phyloP scores from a whole-genome alignment of 306 rosid species.

The Albizia julibrissin region DNA sequence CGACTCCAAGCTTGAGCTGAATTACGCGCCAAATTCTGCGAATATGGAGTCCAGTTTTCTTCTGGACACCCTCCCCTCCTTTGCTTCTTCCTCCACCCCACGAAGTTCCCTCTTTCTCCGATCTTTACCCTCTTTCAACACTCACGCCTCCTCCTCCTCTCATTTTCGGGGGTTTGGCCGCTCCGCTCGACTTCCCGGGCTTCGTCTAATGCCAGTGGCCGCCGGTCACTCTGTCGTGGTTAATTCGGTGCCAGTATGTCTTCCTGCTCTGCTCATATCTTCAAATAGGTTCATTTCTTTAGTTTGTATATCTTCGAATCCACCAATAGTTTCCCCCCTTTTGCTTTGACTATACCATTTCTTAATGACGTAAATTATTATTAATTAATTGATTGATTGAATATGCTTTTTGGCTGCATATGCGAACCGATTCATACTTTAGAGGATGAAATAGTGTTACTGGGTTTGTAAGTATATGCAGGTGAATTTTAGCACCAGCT shows the following conservation, averaged over 20 bases:
- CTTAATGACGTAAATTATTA: background rate
- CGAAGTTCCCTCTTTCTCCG: constrained; percentile 31
- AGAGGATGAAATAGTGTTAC: background rate
- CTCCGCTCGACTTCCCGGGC: constrained; percentile 10
- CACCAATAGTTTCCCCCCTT: background rate
- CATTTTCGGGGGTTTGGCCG: constrained; percentile 22
- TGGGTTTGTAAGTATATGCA: background rate
- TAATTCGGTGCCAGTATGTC: constrained; percentile 47
- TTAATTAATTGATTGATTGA: background rate
- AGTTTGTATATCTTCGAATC: background rate
- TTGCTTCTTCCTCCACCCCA: background rate
- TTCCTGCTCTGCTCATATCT: background rate
- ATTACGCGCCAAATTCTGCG: background rate
- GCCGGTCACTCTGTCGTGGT: constrained; percentile 41
- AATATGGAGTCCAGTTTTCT: constrained; percentile 42
- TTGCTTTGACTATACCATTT: background rate
- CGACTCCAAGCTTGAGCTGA: constrained; percentile 2
- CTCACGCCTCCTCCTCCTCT: constrained; percentile 2
- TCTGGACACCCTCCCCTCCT: constrained; percentile 16
- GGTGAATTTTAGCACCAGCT: background rate
- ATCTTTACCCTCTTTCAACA: constrained; percentile 27
- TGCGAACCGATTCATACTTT: background rate
- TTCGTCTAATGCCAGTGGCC: constrained; percentile 31
- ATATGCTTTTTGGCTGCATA: background rate
- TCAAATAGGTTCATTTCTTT: background rate